Base-by-base conservation (phyloP, 441 rosid genomes). In the Populus trichocarpa region DNA sequence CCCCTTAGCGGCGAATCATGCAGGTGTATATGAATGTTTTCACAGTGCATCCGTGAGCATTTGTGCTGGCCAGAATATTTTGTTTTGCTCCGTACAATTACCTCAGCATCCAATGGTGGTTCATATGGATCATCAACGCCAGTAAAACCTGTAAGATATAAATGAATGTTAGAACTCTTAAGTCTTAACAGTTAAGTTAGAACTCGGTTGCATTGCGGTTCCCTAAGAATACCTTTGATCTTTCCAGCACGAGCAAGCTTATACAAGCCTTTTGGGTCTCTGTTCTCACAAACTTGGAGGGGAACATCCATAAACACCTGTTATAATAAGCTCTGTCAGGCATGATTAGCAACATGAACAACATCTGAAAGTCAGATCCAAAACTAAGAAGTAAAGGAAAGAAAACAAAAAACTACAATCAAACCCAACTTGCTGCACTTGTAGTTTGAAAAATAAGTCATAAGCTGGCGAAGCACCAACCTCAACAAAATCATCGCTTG, bases 71-170 rank as follows among this genome's bases (percentile, higher is more conserved):
- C 20, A 16, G 20, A 14, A 68, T 5, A 28, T 32, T 30, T 13
- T 30, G 20, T 68, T 68, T 68, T 30, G 40, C 33, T 67, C 26
- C 20, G 0, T 28, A 33, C 35, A 16, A 14, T 73, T 87, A 93
- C 98, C 97, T 95, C 99, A 75, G 96, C 86, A 46, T 88, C 85
- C 76, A 88, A 42, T 9, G 99, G 98, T 7, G 93, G 87, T 78
- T 95, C 98, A 70, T 95, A 93, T 1, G 96, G 96, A 73, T 93
- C 98, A 85, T 95, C 98, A 61, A 93, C 88, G 32, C 99, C 98
- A 14, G 99, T 92, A 84, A 95, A 93, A 69, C 97, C 99, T 95
- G 89, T 78, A 83, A 42, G 20, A 14, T 46, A 68, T 16, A 10
- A 40, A 35, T 68, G 38, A 33, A 68, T 0, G 11, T 28, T 16